Conservation (phyloP, 2,329 filamentous ascomycete genomes). For the Diaporthe sp. region DNA sequence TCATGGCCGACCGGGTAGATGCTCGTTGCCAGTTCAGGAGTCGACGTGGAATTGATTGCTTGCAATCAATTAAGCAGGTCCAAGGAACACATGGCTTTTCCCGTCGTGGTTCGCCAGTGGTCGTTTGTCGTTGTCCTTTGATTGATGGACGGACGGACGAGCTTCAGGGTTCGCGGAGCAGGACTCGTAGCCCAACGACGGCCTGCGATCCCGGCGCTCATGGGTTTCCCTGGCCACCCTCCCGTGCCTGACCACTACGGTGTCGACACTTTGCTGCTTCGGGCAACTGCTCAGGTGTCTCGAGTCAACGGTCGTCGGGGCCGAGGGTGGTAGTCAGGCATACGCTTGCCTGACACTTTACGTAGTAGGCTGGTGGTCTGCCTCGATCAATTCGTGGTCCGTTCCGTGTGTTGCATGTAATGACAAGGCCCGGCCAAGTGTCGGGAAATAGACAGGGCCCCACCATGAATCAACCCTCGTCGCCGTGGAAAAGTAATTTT, state of each 20-base stretch:
- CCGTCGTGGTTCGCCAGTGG: background rate
- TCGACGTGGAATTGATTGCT: background rate
- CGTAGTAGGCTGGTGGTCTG: background rate
- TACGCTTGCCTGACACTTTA: background rate
- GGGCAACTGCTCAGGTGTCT: conserved; percentile 27
- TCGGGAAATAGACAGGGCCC: conserved; percentile 23
- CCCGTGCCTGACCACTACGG: background rate
- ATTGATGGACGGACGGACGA: background rate
- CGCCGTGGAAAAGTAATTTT: conserved; percentile 24
- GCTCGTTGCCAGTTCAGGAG: conserved; percentile 15
- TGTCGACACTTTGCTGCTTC: conserved; percentile 8
- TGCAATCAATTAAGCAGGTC: background rate
- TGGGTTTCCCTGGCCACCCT: conserved; percentile 16
- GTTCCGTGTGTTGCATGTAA: background rate
- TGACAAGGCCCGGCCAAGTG: conserved; percentile 1
- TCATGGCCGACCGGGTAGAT: conserved; percentile 30
- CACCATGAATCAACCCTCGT: conserved; percentile 4
- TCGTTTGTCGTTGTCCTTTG: background rate
- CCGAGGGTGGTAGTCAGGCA: background rate
- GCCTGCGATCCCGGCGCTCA: background rate
- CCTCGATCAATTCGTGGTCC: background rate
- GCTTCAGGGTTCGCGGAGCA: conserved; percentile 24
- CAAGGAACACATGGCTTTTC: conserved; percentile 11
- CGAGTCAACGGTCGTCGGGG: conserved; percentile 27
- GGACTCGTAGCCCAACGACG: background rate